phyloP scores from a whole-genome alignment of 2,329 filamentous ascomycete genomes.

The Neofusicoccum umdonicola region DNA sequence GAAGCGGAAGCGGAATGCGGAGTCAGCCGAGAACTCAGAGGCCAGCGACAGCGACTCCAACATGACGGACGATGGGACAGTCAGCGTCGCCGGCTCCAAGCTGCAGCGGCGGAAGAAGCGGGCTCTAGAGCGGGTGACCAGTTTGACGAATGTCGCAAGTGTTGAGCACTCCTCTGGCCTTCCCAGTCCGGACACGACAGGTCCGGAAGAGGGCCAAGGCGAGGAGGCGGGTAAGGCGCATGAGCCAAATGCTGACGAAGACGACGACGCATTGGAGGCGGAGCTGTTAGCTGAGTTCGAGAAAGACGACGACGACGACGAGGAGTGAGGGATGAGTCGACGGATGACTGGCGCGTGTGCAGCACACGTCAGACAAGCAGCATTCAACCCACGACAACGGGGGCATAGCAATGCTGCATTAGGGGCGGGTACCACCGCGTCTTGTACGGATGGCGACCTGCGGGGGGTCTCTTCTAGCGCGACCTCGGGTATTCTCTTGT shows the following conservation, averaged over 20 bases:
- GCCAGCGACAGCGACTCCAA: constrained; percentile 43
- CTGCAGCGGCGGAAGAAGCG: constrained; percentile 49
- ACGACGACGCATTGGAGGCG: constrained; percentile 57
- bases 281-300: constrained; percentile 44
- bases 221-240: constrained; percentile 40
- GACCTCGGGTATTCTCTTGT: neutral
- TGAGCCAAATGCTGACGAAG: constrained; percentile 37
- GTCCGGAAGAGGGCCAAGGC: constrained; percentile 38
- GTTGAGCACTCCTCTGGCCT: constrained; percentile 41
- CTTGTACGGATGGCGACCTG: neutral
- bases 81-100: constrained; percentile 34
- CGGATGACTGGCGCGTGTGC: neutral
- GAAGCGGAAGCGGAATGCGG: constrained; percentile 37
- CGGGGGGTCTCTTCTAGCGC: neutral
- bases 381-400: neutral
- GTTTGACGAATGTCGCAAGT: constrained; percentile 43
- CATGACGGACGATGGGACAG: constrained; percentile 13
- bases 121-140: constrained; percentile 46
- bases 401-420: neutral
- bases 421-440: neutral
- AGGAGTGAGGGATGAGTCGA: neutral
- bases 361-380: neutral
- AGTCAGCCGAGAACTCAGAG: constrained; percentile 34
- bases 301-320: constrained; percentile 29
- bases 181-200: constrained; percentile 39